These are phyloP conservation scores for Lunasporangiospora selenospora DNA, from an alignment of 192 early-diverging fungal genomes.

Conservation along the genomic window DNA sequence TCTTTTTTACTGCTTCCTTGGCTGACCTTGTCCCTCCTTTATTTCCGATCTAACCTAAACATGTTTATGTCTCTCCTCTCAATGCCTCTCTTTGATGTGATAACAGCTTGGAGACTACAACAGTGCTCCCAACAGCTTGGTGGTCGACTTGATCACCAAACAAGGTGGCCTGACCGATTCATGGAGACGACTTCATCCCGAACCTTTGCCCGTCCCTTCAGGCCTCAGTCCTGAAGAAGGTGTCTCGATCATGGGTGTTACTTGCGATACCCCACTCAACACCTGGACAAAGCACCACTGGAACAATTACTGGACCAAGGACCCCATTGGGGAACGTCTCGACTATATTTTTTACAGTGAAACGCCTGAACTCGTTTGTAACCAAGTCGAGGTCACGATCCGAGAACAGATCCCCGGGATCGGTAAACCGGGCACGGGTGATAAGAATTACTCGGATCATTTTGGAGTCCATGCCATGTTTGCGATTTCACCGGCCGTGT, in stretches of 20 bases:
- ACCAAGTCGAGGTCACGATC: conserved; percentile 30
- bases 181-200: conserved; percentile 50
- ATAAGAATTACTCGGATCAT: conserved; percentile 56
- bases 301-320: conserved; percentile 42
- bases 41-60: background rate
- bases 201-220: conserved; percentile 32
- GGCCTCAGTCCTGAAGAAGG: conserved; percentile 40
- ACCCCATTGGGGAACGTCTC: conserved; percentile 51
- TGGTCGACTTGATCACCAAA: conserved; percentile 49
- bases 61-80: background rate
- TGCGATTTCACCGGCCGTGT: conserved; percentile 31
- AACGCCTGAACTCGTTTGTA: conserved; percentile 50
- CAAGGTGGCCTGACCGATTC: conserved; percentile 60
- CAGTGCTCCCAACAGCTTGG: conserved; percentile 50
- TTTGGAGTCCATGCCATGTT: conserved; percentile 60
- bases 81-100: background rate
- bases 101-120: conserved; percentile 64
- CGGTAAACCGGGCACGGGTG: conserved; percentile 8
- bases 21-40: too few relatives aligned
- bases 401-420: conserved; percentile 38
- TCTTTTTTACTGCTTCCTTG: too few relatives aligned
- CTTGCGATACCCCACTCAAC: conserved; percentile 61
- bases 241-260: conserved; percentile 56
- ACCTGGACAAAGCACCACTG: conserved; percentile 53
- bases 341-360: conserved; percentile 61